Conservation (phyloP, 2,329 filamentous ascomycete species). For the Corynespora cassiicola region DNA sequence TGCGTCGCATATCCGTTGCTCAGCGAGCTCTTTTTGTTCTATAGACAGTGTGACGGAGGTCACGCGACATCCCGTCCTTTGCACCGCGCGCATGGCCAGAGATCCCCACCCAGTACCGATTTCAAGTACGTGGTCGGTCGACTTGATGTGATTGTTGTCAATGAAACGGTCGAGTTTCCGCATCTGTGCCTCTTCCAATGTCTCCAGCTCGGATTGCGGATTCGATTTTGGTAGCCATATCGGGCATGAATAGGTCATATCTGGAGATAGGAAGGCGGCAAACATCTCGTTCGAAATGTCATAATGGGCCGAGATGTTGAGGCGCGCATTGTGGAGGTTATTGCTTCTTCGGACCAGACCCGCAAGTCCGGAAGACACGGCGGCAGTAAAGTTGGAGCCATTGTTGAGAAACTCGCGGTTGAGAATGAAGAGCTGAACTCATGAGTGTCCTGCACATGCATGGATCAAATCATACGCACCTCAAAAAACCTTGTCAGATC, state of each 20-base stretch:
- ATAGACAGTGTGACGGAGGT: constrained; percentile 72
- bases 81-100: constrained; percentile 73
- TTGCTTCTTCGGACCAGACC: constrained; percentile 58
- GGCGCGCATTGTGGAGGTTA: constrained; percentile 57
- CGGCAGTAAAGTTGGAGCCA: constrained; percentile 67
- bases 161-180: constrained; percentile 73
- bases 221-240: constrained; percentile 64
- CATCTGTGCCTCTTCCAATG: constrained; percentile 70
- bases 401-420: constrained; percentile 71
- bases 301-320: constrained; percentile 76
- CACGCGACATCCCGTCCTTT: constrained; percentile 69
- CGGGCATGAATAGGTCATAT: constrained; percentile 79
- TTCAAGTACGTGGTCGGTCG: constrained; percentile 73
- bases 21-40: constrained; percentile 73
- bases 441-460: constrained; percentile 20
- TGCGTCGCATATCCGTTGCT: constrained; percentile 67
- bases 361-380: constrained; percentile 63
- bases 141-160: constrained; percentile 67
- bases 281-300: constrained; percentile 81
- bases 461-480: constrained; percentile 42
- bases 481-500: constrained; percentile 74
- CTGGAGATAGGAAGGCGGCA: constrained; percentile 73
- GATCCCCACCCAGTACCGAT: constrained; percentile 80
- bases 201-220: constrained; percentile 56
- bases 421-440: constrained; percentile 68